Percentiles rank a stretch among this genome's conserved stretches.
These are phyloP conservation scores for Theileria luwenshuni DNA, from an alignment of 169 alveolate genomes.

Conservation along the genomic window DNA sequence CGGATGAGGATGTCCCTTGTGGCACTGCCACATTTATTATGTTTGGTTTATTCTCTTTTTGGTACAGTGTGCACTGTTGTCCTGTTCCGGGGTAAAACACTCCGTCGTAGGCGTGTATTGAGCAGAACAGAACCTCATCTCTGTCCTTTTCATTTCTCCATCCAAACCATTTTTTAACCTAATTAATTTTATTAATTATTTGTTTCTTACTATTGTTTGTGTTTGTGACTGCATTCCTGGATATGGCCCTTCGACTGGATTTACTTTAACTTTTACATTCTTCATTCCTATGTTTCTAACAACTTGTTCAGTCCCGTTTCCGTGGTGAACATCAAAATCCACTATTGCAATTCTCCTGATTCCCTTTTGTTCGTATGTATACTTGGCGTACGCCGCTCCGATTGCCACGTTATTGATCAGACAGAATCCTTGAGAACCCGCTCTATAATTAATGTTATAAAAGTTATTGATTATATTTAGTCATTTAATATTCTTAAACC, in stretches of 20 bases:
- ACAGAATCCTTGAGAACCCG: constrained; percentile 97
- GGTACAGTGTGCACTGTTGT: constrained; percentile 33
- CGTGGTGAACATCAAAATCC: constrained; percentile 99
- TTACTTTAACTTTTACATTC: constrained; percentile 30
- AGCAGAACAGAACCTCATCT: constrained; percentile 88
- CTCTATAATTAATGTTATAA: constrained; percentile 41
- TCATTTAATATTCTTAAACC: not conserved
- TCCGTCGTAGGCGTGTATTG: constrained; percentile 92
- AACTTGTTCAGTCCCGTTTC: constrained; percentile 99
- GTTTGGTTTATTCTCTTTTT: constrained; percentile 72
- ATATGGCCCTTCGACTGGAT: not conserved
- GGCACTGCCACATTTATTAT: constrained; percentile 83
- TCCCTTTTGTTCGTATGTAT: constrained; percentile 80
- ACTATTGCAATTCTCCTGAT: constrained; percentile 94
- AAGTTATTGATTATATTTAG: constrained; percentile 35
- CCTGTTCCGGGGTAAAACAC: constrained; percentile 96
- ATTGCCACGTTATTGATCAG: constrained; percentile 96
- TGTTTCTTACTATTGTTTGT: not conserved
- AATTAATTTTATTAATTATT: not conserved
- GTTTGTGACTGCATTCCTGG: not conserved
- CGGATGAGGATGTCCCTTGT: constrained; percentile 77
- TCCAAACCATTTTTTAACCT: constrained; percentile 77
- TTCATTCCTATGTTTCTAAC: constrained; percentile 83
- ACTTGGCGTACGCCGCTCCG: constrained; percentile 95
- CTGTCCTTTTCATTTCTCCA: constrained; percentile 86